Evolutionary conservation across 202 grass and related monocot species (phyloP), one percentile per base, ranked within the genome.

Genomic region (Panicum virgatum): DNA sequence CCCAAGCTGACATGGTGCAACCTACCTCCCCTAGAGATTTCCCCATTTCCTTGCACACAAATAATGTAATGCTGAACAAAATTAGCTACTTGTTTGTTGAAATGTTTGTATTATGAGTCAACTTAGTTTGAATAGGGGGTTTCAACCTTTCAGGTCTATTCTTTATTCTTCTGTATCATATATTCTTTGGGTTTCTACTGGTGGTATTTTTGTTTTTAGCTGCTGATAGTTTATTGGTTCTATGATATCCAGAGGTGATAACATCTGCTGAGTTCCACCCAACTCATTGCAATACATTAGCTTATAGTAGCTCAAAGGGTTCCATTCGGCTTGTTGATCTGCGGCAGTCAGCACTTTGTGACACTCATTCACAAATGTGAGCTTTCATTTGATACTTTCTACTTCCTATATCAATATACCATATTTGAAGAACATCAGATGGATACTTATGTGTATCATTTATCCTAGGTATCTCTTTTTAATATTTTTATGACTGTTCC

Each of bases 241-340:
- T 89, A 46, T 73, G 20, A 78, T 73, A 39, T 78, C 67, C 82
- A 97, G 94, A 97, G 94, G 94, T 97, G 69, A 94, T 97, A 88
- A 97, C 94, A 81, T 97, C 89, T 22, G 89, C 91, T 71, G 94
- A 94, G 62, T 97, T 97, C 71, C 94, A 97, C 78, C 94, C 94
- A 66, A 87, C 82, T 46, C 87, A 94, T 29, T 97, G 94, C 74
- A 97, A 97, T 68, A 94, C 87, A 56, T 84, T 97, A 80, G 91
- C 89, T 27, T 97, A 97, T 86, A 97, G 94, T 90, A 97, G 94
- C 71, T 97, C 94, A 80, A 97, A 97, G 89, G 94, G 94, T 58
- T 92, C 89, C 32, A 94, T 97, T 81, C 84, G 91, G 81, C 94
- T 97, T 77, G 81, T 97, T 88, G 94, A 97, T 86, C 82, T 97